Evolutionary conservation across 1,284 basidiomycete species (phyloP).

Genomic region (Cutaneotrichosporon cavernicola): DNA sequence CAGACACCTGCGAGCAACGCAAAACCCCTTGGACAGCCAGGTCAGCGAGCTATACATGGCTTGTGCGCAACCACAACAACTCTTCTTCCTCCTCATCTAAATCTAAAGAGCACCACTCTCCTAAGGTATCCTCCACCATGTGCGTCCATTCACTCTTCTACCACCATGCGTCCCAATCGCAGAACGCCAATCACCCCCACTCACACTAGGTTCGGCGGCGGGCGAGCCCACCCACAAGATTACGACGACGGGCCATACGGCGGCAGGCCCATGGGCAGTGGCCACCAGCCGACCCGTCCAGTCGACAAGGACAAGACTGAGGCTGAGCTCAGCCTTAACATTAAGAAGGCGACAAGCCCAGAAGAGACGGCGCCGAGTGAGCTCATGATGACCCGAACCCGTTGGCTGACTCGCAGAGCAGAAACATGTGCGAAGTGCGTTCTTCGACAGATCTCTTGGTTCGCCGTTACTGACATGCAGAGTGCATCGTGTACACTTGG

Average conservation of each 20-base stretch:
- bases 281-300: slow-evolving; percentile 86
- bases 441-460: background rate
- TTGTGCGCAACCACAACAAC: slow-evolving; percentile 3
- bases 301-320: slow-evolving; percentile 97
- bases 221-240: slow-evolving; percentile 31
- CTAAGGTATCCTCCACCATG: background rate
- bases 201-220: slow-evolving; percentile 36
- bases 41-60: background rate
- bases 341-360: slow-evolving; percentile 92
- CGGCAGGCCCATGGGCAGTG: slow-evolving; percentile 30
- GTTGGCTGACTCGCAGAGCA: slow-evolving; percentile 61
- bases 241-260: slow-evolving; percentile 44
- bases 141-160: background rate
- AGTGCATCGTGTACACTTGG: slow-evolving; percentile 97
- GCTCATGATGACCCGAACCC: slow-evolving; percentile 11
- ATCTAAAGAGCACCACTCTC: background rate
- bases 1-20: background rate
- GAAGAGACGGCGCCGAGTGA: slow-evolving; percentile 72
- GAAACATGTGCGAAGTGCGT: slow-evolving; percentile 93
- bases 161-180: background rate
- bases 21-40: background rate
- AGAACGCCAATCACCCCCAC: background rate
- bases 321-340: slow-evolving; percentile 82
- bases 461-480: slow-evolving; percentile 54
- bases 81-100: background rate